These are phyloP conservation scores for Fusarium sp. DNA, from an alignment of 2,329 filamentous ascomycete genomes.

Conservation along the genomic window DNA sequence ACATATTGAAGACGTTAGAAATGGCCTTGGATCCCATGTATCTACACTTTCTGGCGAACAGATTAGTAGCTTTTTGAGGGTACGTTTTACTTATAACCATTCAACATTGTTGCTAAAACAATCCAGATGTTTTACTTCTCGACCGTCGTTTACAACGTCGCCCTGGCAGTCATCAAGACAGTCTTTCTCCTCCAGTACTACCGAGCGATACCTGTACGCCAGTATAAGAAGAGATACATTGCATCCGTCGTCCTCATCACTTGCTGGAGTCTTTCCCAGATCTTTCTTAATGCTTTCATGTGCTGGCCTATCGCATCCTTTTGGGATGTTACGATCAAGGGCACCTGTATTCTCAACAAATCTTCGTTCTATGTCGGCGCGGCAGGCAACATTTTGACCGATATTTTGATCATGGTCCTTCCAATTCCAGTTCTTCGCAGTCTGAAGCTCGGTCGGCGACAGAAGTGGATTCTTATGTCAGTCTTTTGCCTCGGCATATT, in stretches of 20 bases:
- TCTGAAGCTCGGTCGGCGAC: not conserved
- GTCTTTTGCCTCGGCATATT: not conserved
- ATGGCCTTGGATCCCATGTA: not conserved
- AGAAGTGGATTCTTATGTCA: not conserved
- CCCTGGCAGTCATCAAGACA: not conserved
- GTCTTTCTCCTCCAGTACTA: not conserved
- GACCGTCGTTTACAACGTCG: not conserved
- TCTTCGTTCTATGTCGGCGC: not conserved
- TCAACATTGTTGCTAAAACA: rapidly evolving
- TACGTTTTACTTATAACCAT: rapidly evolving
- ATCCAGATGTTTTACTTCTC: not conserved
- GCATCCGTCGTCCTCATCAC: not conserved
- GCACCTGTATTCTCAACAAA: not conserved
- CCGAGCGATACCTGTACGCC: not conserved
- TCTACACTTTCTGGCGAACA: not conserved
- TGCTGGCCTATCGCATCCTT: not conserved
- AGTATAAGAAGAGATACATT: not conserved
- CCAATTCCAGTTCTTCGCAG: not conserved
- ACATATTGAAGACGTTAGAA: not conserved
- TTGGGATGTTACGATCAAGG: not conserved
- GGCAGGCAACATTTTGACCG: not conserved
- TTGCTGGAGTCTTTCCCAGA: not conserved
- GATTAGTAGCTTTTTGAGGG: not conserved
- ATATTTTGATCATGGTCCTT: not conserved
- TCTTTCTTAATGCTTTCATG: not conserved